Evolutionary conservation across 208 protist species (phyloP).

Genomic region (Herpetomonas samuelpessoai): DNA sequence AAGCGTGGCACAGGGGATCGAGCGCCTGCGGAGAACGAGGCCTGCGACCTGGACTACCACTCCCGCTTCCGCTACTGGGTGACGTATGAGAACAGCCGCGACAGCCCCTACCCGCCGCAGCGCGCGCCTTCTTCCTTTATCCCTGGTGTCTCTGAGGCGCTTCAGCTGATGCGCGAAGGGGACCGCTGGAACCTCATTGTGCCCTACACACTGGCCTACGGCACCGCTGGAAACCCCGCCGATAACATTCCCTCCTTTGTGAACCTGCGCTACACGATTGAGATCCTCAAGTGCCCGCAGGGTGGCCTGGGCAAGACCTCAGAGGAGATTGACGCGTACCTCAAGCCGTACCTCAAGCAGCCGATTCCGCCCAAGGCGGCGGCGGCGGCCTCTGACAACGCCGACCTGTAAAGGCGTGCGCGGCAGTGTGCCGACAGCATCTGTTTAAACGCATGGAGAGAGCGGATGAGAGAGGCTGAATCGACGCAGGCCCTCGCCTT

Average conservation of each 20-base stretch:
- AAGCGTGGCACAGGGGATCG: slow-evolving; percentile 44
- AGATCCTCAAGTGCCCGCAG: slow-evolving; percentile 46
- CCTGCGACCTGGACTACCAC: slow-evolving; percentile 75
- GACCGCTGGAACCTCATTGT: slow-evolving; percentile 76
- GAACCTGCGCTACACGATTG: slow-evolving; percentile 62
- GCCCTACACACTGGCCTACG: slow-evolving; percentile 74
- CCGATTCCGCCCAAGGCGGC: slow-evolving; percentile 29
- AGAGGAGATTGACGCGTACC: slow-evolving; percentile 53
- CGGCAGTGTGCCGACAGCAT: too few relatives aligned
- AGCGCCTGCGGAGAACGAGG: slow-evolving; percentile 39
- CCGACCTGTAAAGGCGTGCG: slow-evolving; percentile 42
- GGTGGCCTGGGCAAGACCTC: slow-evolving; percentile 38
- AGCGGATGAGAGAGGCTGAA: too few relatives aligned
- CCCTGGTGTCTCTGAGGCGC: slow-evolving; percentile 58
- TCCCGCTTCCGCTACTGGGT: slow-evolving; percentile 41
- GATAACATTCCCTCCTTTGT: slow-evolving; percentile 36
- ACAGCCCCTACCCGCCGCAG: slow-evolving; percentile 38
- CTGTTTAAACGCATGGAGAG: too few relatives aligned
- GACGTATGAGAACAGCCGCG: slow-evolving; percentile 55
- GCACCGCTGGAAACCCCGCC: slow-evolving; percentile 30
- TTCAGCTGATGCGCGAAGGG: slow-evolving; percentile 87
- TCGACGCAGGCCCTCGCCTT: too few relatives aligned
- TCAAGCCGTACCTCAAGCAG: slow-evolving; percentile 39
- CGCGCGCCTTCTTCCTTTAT: slow-evolving; percentile 61
- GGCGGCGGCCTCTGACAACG: slow-evolving; percentile 15